Conservation (phyloP, 169 alveolate species). For the Blepharisma undulans region DNA sequence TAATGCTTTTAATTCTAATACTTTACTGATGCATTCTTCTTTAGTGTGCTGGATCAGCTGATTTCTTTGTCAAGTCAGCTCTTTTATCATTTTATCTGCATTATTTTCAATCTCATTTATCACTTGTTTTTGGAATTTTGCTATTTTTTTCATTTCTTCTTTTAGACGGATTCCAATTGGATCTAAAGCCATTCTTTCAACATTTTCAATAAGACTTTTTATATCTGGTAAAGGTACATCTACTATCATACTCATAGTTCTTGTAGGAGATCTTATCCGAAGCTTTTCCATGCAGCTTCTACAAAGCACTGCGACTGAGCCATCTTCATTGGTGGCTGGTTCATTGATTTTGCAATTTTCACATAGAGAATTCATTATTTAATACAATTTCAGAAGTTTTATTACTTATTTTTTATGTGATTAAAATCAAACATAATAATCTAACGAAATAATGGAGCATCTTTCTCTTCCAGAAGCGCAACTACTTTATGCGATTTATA, state of each 20-base stretch:
- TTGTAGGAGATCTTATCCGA: background rate
- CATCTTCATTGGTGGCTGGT: background rate
- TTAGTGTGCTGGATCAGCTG: background rate
- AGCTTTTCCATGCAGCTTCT: background rate
- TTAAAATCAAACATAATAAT: background rate
- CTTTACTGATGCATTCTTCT: slow-evolving; percentile 15
- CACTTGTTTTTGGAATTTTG: background rate
- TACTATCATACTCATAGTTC: background rate
- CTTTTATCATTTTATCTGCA: background rate
- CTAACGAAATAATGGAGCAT: background rate
- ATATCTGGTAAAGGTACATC: background rate
- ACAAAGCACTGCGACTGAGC: background rate
- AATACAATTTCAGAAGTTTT: background rate
- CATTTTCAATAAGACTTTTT: background rate
- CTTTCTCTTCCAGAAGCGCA: background rate
- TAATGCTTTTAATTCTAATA: background rate
- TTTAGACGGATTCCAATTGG: background rate
- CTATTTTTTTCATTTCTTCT: background rate
- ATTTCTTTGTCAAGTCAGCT: background rate
- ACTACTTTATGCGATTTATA: background rate
- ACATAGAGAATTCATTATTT: background rate
- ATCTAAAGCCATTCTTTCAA: background rate
- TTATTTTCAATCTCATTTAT: background rate
- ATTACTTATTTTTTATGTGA: background rate
- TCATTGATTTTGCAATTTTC: background rate